Base-by-base conservation (phyloP, 768 basidiomycete species). In the Tubosaeta brunneosetosa region DNA sequence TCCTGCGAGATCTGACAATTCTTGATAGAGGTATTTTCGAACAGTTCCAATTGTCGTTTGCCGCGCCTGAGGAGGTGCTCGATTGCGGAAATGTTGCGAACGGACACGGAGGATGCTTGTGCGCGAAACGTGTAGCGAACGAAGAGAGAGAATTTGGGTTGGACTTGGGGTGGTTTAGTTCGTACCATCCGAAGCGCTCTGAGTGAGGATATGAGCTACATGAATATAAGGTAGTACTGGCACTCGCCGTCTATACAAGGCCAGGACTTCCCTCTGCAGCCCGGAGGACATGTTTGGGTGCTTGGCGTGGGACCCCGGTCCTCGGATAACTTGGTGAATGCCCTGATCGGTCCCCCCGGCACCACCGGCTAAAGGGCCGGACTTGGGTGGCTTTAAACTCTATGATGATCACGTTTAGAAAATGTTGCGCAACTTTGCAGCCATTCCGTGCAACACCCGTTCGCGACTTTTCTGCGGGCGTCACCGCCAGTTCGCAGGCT, bases 51-150 rank as follows among this genome's bases (percentile, higher is more conserved):
- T 58, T 89, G 86, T 55, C 83, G 74, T 45, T 60, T 68, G 3
- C 86, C 86, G 49, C 80, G 81, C 43, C 90, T 78, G n/a, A 93
- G 63, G 32, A 91, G 73, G 65, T 91, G 85, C 59, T 93, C 90
- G 34, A 92, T 79, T 9, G 79, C 80, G 50, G 76, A 75, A 53
- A 91, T 74, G 50, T 88, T 79, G 11, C 86, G 81, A 6, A 85
- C 77, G 4, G 85, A 80, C 25, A 89, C 74, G 1, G 72, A 72
- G 5, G 74, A 61, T 5, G 86, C 84, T 60, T 85, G 84, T 6
- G 73, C 73, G 63, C 73, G 85, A 68, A 93, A 92, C 12, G 74
- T 78, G 65, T 85, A 84, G 53, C 82, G 85, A 31, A 88, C 73
- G 64, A 81, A 80, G 43, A 88, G 76, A 22, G 73, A 72, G 67